These are phyloP conservation scores for Fistulinella prunicolor DNA, from an alignment of 768 basidiomycete genomes.

Conservation along the genomic window DNA sequence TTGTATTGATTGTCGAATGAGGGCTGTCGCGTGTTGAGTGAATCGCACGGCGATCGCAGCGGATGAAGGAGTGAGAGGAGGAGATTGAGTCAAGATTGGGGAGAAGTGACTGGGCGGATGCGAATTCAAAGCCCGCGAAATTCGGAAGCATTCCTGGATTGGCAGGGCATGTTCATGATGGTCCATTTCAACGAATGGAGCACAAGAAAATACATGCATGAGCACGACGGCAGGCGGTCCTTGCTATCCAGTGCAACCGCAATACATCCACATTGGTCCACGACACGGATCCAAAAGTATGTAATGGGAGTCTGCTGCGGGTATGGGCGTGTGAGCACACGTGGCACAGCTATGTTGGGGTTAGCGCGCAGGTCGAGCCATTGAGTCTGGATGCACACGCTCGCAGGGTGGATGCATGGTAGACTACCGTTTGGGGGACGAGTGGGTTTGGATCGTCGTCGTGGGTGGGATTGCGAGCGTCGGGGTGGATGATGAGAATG, in stretches of 20 bases:
- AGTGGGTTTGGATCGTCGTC: slow-evolving; percentile 4
- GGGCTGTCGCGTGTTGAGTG: not conserved
- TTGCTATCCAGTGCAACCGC: too few relatives aligned
- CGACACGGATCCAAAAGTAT: slow-evolving; percentile 8
- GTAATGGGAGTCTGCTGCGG: slow-evolving; percentile 27
- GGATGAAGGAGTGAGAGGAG: too few relatives aligned
- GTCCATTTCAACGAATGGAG: slow-evolving; percentile 5
- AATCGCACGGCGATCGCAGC: slow-evolving; percentile 15
- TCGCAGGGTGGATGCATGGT: too few relatives aligned
- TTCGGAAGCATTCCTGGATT: slow-evolving; percentile 22
- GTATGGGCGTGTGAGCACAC: slow-evolving; percentile 34
- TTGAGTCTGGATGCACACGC: not conserved
- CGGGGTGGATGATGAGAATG: slow-evolving; percentile 4
- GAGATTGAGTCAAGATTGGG: not conserved
- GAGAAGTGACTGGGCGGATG: not conserved
- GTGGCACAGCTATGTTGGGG: slow-evolving; percentile 29
- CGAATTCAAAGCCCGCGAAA: slow-evolving; percentile 26
- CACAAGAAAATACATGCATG: slow-evolving; percentile 4
- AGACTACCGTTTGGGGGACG: too few relatives aligned
- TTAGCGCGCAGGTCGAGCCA: slow-evolving; percentile 24
- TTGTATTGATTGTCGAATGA: slow-evolving; percentile 8
- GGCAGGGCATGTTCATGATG: slow-evolving; percentile 1
- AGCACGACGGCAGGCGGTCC: too few relatives aligned
- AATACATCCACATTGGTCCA: slow-evolving; percentile 12
- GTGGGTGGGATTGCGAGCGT: slow-evolving; percentile 3